Evolutionary conservation across 129 eudicot genomes (phyloP).

Genomic region (Flaveria robusta): DNA sequence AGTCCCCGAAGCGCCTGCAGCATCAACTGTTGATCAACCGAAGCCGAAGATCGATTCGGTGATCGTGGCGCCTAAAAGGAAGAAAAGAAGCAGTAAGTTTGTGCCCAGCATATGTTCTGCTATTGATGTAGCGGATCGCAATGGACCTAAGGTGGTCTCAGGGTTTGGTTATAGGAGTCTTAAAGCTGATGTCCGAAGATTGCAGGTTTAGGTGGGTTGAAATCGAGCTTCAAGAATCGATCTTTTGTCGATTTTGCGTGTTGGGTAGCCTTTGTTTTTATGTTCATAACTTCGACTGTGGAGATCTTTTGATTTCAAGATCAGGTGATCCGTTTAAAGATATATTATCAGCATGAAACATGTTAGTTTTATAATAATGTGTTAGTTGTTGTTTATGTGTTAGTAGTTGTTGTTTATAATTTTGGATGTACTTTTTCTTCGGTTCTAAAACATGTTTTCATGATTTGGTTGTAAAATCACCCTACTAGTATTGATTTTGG

Average conservation of each 20-base stretch:
- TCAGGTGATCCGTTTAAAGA: conserved; percentile 44
- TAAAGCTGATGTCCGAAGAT: conserved; percentile 42
- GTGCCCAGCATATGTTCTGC: conserved; percentile 68
- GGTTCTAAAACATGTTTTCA: conserved; percentile 22
- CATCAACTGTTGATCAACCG: conserved; percentile 16
- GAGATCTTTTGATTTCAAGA: neutral
- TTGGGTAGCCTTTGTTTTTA: no score
- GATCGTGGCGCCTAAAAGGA: conserved; percentile 35
- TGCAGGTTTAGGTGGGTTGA: conserved; percentile 55
- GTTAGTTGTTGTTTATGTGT: conserved; percentile 32
- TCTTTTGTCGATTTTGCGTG: no score
- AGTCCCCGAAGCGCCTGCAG: conserved; percentile 20
- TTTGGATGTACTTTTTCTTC: conserved; percentile 40
- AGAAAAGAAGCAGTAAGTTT: conserved; percentile 49
- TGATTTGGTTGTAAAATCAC: conserved; percentile 27
- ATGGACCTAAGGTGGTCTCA: conserved; percentile 46
- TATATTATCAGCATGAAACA: conserved; percentile 11
- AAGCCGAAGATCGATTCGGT: conserved; percentile 40
- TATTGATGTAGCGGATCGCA: conserved; percentile 53
- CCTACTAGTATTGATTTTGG: neutral
- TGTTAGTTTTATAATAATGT: neutral
- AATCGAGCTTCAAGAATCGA: conserved; percentile 32
- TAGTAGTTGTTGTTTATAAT: conserved; percentile 33
- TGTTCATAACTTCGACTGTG: no score
- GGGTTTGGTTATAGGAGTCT: conserved; percentile 54